Percentiles rank a stretch among this genome's conserved stretches.
These are phyloP conservation scores for Lactifluus hygrophoroides DNA, from an alignment of 768 basidiomycete genomes.

Conservation along the genomic window DNA sequence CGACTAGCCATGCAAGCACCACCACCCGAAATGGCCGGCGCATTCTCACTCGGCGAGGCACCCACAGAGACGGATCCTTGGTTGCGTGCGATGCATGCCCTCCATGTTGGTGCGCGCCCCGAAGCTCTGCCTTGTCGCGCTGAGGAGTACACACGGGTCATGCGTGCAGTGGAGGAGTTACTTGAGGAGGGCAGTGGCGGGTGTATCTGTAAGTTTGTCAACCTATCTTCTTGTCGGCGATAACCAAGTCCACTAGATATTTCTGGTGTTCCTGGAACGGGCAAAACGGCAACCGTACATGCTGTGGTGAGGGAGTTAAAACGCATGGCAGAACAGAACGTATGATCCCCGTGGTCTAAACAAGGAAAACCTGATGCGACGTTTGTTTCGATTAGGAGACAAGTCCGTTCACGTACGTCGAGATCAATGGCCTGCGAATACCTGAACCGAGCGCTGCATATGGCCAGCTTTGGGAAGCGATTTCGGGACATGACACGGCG, in stretches of 20 bases:
- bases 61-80: constrained; percentile 64
- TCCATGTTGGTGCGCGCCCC: constrained; percentile 91
- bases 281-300: constrained; percentile 97
- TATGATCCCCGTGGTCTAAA: constrained; percentile 29
- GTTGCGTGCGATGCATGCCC: constrained; percentile 78
- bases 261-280: constrained; percentile 97
- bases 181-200: constrained; percentile 92
- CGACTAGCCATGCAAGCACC: constrained; percentile 26
- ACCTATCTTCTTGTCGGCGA: neutral
- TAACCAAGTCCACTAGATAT: too few relatives aligned
- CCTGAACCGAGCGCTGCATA: constrained; percentile 93
- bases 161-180: constrained; percentile 71
- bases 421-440: constrained; percentile 93
- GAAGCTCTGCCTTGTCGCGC: constrained; percentile 85
- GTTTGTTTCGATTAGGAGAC: constrained; percentile 53
- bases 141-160: constrained; percentile 69
- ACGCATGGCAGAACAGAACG: constrained; percentile 74
- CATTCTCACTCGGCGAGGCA: constrained; percentile 31
- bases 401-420: constrained; percentile 91
- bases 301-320: constrained; percentile 86
- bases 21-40: constrained; percentile 30
- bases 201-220: constrained; percentile 70
- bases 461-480: constrained; percentile 82
- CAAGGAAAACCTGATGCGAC: neutral
- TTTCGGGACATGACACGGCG: constrained; percentile 69